Evolutionary conservation across 2,329 filamentous ascomycete species (phyloP), one percentile per base, ranked within the genome.

Genomic region (Pseudocercospora eumusae): DNA sequence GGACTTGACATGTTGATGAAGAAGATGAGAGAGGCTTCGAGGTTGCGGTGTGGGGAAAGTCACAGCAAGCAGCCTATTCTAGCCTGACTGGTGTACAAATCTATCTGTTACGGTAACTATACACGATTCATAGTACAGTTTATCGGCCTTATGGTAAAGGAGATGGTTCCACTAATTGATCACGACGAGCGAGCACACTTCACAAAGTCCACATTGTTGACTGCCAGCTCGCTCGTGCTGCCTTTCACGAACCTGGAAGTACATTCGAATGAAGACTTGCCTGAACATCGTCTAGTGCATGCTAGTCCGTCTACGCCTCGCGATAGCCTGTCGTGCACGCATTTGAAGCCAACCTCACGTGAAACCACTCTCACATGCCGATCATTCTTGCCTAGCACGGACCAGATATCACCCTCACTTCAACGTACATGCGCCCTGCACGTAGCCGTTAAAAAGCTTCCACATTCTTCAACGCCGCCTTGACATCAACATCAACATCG

Each of bases 1-100:
- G 33, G 21, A 20, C 21, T 23, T 7, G 54, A 44, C 54, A 56
- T 56, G 54, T 23, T 56, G 33, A 31, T 27, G 54, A n/a, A 56
- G 44, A 21, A 23, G 44, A 21, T 13, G 18, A 13, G 44, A 45
- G 21, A 28, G 13, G 21, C 28, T 56, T 31, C 20, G 54, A 42
- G 36, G 21, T 31, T 31, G 23, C 27, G 20, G 44, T 21, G 20
- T 49, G 44, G 23, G 44, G 36, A 7, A 40, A 7, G 4, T 36
- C 28, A 31, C 28, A 31, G 28, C 28, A 4, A 31, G 28, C 33
- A 36, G 33, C 15, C 13, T n/a, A n/a, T n/a, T n/a, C n/a, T 40
- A 40, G 36, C 36, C 36, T 40, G 36, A 40, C 36, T n/a, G 6
- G 13, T 40, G 36, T 40, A 18, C 33, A 15, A 5, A 8, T 9